Conservation (phyloP, 2,329 filamentous ascomycete species). For the Venturia carpophila region DNA sequence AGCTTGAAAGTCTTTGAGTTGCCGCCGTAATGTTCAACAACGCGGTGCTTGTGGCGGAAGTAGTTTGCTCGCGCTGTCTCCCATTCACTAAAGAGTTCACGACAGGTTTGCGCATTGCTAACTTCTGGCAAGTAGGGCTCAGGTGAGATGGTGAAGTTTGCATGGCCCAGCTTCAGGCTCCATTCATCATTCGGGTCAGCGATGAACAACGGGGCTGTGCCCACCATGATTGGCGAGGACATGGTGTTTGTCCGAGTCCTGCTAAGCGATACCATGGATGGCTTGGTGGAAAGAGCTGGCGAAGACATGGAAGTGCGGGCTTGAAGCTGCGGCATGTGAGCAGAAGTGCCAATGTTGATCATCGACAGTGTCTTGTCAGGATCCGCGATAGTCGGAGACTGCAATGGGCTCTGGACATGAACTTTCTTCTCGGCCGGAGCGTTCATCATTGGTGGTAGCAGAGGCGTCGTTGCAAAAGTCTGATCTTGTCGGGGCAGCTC, state of each 20-base stretch:
- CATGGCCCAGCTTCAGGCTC: slow-evolving; percentile 79
- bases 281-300: slow-evolving; percentile 67
- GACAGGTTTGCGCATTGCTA: slow-evolving; percentile 53
- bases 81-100: slow-evolving; percentile 69
- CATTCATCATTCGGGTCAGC: slow-evolving; percentile 66
- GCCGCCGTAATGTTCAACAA: slow-evolving; percentile 80
- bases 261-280: slow-evolving; percentile 67
- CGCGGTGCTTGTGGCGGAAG: slow-evolving; percentile 79
- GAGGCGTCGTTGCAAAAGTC: slow-evolving; percentile 68
- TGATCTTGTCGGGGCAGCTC: slow-evolving; percentile 44
- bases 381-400: slow-evolving; percentile 73
- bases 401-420: slow-evolving; percentile 68
- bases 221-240: slow-evolving; percentile 35
- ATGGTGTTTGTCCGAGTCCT: slow-evolving; percentile 19
- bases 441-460: slow-evolving; percentile 71
- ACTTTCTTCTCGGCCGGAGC: slow-evolving; percentile 24
- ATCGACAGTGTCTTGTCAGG: slow-evolving; percentile 36
- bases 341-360: slow-evolving; percentile 27
- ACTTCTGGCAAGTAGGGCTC: slow-evolving; percentile 65
- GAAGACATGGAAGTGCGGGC: slow-evolving; percentile 46
- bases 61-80: slow-evolving; percentile 76
- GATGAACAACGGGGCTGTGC: slow-evolving; percentile 58
- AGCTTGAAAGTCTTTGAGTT: slow-evolving; percentile 83
- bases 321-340: slow-evolving; percentile 43
- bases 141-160: slow-evolving; percentile 83